Evolutionary conservation across 129 eudicot species (phyloP).

Genomic region (Helianthus tuberosus): DNA sequence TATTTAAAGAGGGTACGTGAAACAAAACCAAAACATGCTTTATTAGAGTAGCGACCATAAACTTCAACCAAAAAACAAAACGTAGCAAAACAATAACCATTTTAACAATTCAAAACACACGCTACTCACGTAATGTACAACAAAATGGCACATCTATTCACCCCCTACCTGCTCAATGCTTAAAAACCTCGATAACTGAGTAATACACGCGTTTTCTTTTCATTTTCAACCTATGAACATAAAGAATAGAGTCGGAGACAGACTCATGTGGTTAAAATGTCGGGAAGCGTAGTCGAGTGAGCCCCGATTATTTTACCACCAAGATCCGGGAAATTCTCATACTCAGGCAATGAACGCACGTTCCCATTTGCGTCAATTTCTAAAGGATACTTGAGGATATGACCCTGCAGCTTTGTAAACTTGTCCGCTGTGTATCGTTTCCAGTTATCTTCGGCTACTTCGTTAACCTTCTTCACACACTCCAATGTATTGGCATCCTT

Average conservation of each 20-base stretch:
- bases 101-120: conserved; percentile 19
- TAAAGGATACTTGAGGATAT: conserved; percentile 73
- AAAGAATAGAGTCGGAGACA: conserved; percentile 3
- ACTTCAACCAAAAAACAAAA: neutral
- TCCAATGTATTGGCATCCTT: conserved; percentile 54
- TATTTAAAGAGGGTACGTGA: too few species aligned
- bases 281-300: conserved; percentile 71
- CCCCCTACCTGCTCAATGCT: conserved; percentile 1
- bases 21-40: neutral
- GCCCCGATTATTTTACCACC: conserved; percentile 86
- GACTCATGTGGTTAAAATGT: conserved; percentile 67
- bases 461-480: conserved; percentile 72
- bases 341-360: conserved; percentile 52
- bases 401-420: conserved; percentile 58
- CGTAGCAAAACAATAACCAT: neutral
- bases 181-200: neutral
- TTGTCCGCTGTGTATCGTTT: conserved; percentile 38
- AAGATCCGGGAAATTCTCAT: conserved; percentile 72
- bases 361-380: conserved; percentile 59
- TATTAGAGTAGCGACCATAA: neutral
- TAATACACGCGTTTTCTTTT: neutral
- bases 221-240: conserved; percentile 17
- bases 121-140: conserved; percentile 27
- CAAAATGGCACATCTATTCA: conserved; percentile 25
- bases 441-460: conserved; percentile 65